phyloP scores from a whole-genome alignment of 768 basidiomycete genomes.

The Royoungia palumana region DNA sequence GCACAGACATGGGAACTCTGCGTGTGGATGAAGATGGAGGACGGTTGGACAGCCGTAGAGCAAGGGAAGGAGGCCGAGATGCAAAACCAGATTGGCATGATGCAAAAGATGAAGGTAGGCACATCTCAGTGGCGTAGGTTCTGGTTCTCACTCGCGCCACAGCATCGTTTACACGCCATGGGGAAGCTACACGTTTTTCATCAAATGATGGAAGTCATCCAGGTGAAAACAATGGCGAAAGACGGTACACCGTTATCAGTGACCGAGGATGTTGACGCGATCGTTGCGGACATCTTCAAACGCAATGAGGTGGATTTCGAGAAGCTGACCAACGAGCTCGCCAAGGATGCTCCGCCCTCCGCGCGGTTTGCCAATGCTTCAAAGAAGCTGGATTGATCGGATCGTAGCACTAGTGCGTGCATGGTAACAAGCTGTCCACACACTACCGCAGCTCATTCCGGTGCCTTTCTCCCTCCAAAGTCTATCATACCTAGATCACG shows the following conservation, averaged over 20 bases:
- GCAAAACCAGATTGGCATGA: conserved; percentile 23
- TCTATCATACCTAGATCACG: too few relatives aligned
- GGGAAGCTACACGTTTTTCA: conserved; percentile 29
- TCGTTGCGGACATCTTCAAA: conserved; percentile 31
- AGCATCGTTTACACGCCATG: conserved; percentile 30
- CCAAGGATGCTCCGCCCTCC: conserved; percentile 14
- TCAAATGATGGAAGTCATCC: conserved; percentile 34
- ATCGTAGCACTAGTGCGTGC: conserved; percentile 2
- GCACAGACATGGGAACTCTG: conserved; percentile 29
- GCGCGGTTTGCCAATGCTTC: conserved; percentile 24
- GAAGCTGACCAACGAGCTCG: conserved; percentile 24
- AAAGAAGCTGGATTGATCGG: conserved; percentile 28
- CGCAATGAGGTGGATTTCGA: conserved; percentile 31
- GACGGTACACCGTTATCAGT: conserved; percentile 23
- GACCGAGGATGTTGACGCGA: conserved; percentile 29
- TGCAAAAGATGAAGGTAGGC: conserved; percentile 30
- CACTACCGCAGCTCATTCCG: background rate
- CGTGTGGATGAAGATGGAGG: conserved; percentile 32
- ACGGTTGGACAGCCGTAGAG: conserved; percentile 28
- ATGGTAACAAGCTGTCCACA: background rate
- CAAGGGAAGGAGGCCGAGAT: conserved; percentile 23
- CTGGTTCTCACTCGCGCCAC: background rate
- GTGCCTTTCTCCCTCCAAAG: too few relatives aligned
- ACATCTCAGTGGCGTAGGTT: background rate
- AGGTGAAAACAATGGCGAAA: conserved; percentile 28